Evolutionary conservation across 2,329 filamentous ascomycete genomes (phyloP), one percentile per base, ranked within the genome.

Genomic region (Taxawa tesnikishii): DNA sequence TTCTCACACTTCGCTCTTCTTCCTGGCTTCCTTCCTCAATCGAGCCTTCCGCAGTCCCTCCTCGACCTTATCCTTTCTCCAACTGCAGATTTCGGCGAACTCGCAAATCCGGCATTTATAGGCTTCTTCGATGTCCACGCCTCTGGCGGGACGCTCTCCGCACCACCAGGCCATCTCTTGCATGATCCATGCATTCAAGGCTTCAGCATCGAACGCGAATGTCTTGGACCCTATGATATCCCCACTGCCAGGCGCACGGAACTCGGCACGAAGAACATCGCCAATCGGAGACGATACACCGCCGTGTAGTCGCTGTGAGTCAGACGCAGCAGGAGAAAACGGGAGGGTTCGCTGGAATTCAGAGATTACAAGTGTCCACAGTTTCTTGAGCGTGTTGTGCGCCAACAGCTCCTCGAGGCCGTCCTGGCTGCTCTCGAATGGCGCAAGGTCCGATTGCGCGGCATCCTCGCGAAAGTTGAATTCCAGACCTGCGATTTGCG

Each of bases 61-160:
- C 38, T 73, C 67, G 33, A 87, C 73, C 55, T 81, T 78, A 8
- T 65, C 65, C 44, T 69, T 65, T 23, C 87, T 66, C 88, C 88
- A 96, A 9, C 70, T 67, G 52, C 88, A 96, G 2, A 63, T 66
- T 3, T 83, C 76, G 0, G 68, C 73, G 53, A 94, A 94, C 43
- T 93, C 84, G 49, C 88, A 96, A 15, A 68, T 73, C 13, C 74
- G 63, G 51, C 88, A 96, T 54, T 94, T 96, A 58, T 79, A 93
- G 0, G 83, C 82, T 44, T 94, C 87, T 47, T 87, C 78, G 5
- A 92, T 68, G 5, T 73, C 67, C 3, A 94, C 87, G 0, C 88
- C 88, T 6, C 67, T 65, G 0, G 85, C 74, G 30, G 69, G 59
- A 11, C 87, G 63, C 44, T 79, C 65, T 1, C 87, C 88, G 18